Evolutionary conservation across 2,329 filamentous ascomycete species (phyloP).

Genomic region (Epichloe baconii): DNA sequence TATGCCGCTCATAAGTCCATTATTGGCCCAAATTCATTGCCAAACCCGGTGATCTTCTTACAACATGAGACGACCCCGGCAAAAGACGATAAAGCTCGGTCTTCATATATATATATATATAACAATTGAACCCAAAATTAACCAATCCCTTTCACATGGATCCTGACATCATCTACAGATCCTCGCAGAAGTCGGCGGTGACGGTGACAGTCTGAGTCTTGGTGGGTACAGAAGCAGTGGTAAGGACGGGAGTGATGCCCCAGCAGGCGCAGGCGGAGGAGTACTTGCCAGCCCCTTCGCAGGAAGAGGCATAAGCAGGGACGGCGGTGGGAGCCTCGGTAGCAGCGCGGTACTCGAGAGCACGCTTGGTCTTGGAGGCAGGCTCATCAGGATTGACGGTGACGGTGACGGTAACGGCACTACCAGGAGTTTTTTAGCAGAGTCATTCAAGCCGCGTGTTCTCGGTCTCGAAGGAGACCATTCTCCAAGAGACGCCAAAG

Average conservation of each 20-base stretch:
- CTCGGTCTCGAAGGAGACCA: not conserved
- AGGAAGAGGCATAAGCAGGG: slow-evolving; percentile 28
- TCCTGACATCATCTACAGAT: slow-evolving; percentile 12
- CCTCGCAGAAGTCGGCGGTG: slow-evolving; percentile 29
- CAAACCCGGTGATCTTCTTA: not conserved
- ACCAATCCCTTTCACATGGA: not conserved
- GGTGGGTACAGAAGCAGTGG: slow-evolving; percentile 26
- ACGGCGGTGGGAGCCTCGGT: slow-evolving; percentile 20
- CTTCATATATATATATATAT: not conserved
- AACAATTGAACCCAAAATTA: not conserved
- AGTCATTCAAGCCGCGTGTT: not conserved
- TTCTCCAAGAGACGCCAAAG: not conserved
- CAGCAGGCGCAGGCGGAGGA: slow-evolving; percentile 32
- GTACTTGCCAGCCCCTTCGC: slow-evolving; percentile 21
- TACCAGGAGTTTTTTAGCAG: slow-evolving; percentile 2
- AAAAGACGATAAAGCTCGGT: not conserved
- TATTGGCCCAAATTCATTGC: not conserved
- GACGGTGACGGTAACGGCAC: slow-evolving; percentile 25
- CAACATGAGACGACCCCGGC: not conserved
- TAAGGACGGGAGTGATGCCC: slow-evolving; percentile 26
- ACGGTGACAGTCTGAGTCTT: slow-evolving; percentile 28
- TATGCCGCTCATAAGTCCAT: not conserved
- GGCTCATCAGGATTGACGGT: slow-evolving; percentile 21
- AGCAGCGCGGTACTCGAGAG: slow-evolving; percentile 16
- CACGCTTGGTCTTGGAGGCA: slow-evolving; percentile 16